Evolutionary conservation across 1,284 basidiomycete species (phyloP).

Genomic region (Trichosporon faecale): DNA sequence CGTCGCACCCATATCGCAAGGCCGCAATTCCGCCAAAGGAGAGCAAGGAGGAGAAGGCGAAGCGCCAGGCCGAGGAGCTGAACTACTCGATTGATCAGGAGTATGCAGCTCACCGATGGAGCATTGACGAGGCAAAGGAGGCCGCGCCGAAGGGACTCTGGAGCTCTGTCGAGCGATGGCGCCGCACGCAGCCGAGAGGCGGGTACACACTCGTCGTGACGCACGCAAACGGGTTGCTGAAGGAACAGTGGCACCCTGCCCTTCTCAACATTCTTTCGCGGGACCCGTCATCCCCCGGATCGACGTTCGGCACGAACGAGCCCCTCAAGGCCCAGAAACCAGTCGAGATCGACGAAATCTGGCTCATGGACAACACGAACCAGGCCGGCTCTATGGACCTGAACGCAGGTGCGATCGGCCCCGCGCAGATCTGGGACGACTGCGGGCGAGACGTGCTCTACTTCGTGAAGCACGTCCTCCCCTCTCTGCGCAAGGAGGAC

Average conservation of each 20-base stretch:
- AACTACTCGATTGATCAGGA: slow-evolving; percentile 13
- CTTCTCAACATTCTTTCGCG: slow-evolving; percentile 54
- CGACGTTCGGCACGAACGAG: slow-evolving; percentile 15
- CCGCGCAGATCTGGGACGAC: slow-evolving; percentile 46
- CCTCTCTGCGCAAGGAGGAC: slow-evolving; percentile 8
- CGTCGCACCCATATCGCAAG: slow-evolving; percentile 25
- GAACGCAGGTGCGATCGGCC: slow-evolving; percentile 59
- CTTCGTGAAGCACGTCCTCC: slow-evolving; percentile 54
- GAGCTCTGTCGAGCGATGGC: slow-evolving; percentile 29
- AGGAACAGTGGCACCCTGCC: slow-evolving; percentile 61
- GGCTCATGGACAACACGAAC: slow-evolving; percentile 71
- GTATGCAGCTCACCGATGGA: slow-evolving; percentile 17
- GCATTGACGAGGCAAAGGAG: slow-evolving; percentile 11
- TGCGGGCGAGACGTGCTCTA: slow-evolving; percentile 47
- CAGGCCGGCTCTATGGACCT: slow-evolving; percentile 70
- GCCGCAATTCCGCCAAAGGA: slow-evolving; percentile 15
- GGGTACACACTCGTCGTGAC: slow-evolving; percentile 67
- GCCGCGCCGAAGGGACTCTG: slow-evolving; percentile 50
- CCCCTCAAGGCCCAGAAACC: background rate
- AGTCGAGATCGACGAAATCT: slow-evolving; percentile 65
- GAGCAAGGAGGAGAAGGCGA: slow-evolving; percentile 38
- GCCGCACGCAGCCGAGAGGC: slow-evolving; percentile 19
- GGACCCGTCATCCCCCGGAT: slow-evolving; percentile 7
- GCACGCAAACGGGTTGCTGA: slow-evolving; percentile 75
- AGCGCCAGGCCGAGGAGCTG: slow-evolving; percentile 30